Conservation (phyloP, 305 asterid genomes). For the Fraxinus ornus region DNA sequence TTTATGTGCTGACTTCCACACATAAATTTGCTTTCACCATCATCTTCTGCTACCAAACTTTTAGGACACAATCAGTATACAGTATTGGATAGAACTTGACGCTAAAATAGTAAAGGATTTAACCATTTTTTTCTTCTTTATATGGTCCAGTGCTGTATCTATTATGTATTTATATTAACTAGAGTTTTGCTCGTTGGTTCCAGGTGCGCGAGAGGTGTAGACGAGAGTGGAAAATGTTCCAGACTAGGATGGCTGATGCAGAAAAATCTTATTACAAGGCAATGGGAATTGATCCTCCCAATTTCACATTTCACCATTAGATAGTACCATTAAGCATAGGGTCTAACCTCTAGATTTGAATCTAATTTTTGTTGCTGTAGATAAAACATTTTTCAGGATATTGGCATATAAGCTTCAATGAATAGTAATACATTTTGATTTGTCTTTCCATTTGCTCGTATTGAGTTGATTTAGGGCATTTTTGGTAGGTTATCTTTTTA, state of each 20-base stretch:
- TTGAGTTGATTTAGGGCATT: not conserved
- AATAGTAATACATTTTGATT: not conserved
- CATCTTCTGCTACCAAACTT: not conserved
- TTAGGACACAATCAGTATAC: not conserved
- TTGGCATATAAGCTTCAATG: not conserved
- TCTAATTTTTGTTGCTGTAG: not conserved
- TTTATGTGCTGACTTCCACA: not conserved
- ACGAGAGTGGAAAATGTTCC: constrained; percentile 7
- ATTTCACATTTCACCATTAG: not conserved
- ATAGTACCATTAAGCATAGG: not conserved
- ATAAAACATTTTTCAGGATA: not conserved
- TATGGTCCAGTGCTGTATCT: not conserved
- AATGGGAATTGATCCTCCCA: not conserved
- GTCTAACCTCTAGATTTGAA: not conserved
- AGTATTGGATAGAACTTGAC: not conserved
- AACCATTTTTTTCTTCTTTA: not conserved
- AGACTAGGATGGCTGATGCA: constrained; percentile 4
- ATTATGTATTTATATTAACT: not conserved
- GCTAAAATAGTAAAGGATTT: not conserved
- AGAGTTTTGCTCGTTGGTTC: not conserved
- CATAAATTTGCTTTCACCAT: not conserved
- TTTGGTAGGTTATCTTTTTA: not conserved
- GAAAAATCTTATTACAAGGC: constrained; percentile 4
- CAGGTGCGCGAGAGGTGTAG: constrained; percentile 9
- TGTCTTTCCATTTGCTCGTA: not conserved